Base-by-base conservation (phyloP, 805 yeast species). In the Kluyveromyces lactis region DNA sequence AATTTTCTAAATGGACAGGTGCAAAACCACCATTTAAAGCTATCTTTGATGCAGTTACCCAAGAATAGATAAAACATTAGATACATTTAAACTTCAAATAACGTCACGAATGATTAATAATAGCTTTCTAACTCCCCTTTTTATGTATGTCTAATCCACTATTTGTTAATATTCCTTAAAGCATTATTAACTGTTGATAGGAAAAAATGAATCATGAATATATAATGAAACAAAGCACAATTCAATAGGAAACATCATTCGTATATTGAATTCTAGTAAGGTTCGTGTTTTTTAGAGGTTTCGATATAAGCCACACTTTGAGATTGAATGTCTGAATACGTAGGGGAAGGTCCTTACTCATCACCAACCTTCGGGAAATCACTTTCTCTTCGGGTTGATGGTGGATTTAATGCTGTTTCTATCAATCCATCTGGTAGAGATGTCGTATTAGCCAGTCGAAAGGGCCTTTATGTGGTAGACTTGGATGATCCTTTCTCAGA, bases 401-500 rank as follows among this genome's bases (percentile, higher is more conserved):
- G 92, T 2, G 85, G 95, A 35, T 82, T 89, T 42, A 86, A 92
- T 39, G 86, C 97, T 5, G 86, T 92, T 73, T 81, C 95, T 2
- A 72, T 86, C 12, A 77, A 86, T 38, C 96, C 96, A 6, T 77
- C 81, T 35, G 95, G 97, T 3, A 66, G 97, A 47, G 97, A 92
- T 56, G 95, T 87, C 5, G 97, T 86, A 2, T 63, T 92, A 23
- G 98, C 97, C 0, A 62, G 78, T 19, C 70, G 85, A 19, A 71
- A 80, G 40, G 98, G 98, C 0, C 68, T 92, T 11, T 84, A 79
- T 58, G 78, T 92, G 28, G 80, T 90, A n/a, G 97, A 92, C 62
- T 62, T 92, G 31, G 95, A 90, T 53, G 96, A 92, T 58, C 98
- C 97, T 1, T 90, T 86, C 61, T 77, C 90, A 0, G 87, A 95